Base-by-base conservation (phyloP, 345 rosid species). In the Nephelium lappaceum region DNA sequence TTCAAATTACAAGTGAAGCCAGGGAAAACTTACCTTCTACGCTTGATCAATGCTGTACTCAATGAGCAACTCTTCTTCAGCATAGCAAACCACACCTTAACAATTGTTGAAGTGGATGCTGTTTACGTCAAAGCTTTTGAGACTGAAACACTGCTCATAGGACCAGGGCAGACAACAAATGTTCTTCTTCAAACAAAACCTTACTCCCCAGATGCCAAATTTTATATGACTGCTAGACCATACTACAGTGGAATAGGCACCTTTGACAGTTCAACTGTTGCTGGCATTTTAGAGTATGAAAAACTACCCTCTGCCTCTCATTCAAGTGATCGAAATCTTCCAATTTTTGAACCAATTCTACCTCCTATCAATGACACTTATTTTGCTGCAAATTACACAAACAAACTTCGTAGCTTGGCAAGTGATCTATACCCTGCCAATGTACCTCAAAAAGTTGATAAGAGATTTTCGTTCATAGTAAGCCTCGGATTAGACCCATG, bases 401-500 rank as follows among this genome's bases (percentile, higher is more conserved):
- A 58, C 21, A 88, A 86, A 77, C 85, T 90, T 42, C 88, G 88
- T 16, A 90, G 93, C 81, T 67, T 88, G 31, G 89, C 79, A 58
- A 86, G 73, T 67, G 60, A 81, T 23, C 70, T 39, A 5, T 88
- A 77, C 75, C 91, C 91, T 0, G 91, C 92, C 14, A 90, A 90
- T 8, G 91, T 92, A 45, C 92, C 93, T 57, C 77, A 78, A 16
- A 87, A 83, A 38, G 86, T 90, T 15, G 92, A 90, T 71, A 75
- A 78, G 77, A 79, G 74, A 60, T 90, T 92, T 77, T 92, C 86
- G 74, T 90, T 90, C 87, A 86, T 92, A 0, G 80, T 91, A 3
- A 90, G 95, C 41, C 77, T 91, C 15, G 92, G 93, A 78, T 86
- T 92, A 21, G 81, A n/a, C 77, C 92, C 90, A 0, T 88, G 95